Evolutionary conservation across 2,329 filamentous ascomycete species (phyloP).

Genomic region (Chrysoporthe deuterocubensis): DNA sequence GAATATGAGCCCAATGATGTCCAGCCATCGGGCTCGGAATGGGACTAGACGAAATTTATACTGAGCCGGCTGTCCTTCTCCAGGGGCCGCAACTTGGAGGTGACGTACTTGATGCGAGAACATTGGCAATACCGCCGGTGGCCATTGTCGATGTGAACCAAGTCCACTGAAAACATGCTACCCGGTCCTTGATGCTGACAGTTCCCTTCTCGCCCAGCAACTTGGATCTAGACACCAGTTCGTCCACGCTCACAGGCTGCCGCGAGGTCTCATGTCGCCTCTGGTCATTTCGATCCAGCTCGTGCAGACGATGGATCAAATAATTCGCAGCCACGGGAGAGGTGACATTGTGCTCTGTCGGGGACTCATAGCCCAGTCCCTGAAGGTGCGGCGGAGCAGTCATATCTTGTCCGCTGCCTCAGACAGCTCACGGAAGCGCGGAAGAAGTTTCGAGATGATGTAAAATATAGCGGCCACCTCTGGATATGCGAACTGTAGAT

Average conservation of each 20-base stretch:
- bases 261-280: conserved; percentile 10
- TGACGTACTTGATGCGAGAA: conserved; percentile 56
- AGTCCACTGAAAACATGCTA: conserved; percentile 68
- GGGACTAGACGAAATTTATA: conserved; percentile 44
- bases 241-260: conserved; percentile 34
- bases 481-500: conserved; percentile 53
- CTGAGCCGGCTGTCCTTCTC: neutral
- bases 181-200: conserved; percentile 53
- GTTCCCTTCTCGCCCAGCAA: conserved; percentile 29
- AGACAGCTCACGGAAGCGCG: conserved; percentile 52
- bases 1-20: conserved; percentile 62
- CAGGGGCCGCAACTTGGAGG: neutral
- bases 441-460: conserved; percentile 52
- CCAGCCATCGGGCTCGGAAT: conserved; percentile 59
- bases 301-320: conserved; percentile 23
- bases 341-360: conserved; percentile 39
- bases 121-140: conserved; percentile 60
- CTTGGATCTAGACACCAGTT: conserved; percentile 40
- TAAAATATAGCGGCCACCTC: conserved; percentile 52
- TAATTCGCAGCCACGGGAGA: conserved; percentile 24
- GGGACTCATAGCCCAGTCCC: conserved; percentile 43
- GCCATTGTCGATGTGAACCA: conserved; percentile 76
- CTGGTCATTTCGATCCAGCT: conserved; percentile 16
- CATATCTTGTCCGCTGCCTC: conserved; percentile 41
- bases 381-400: conserved; percentile 40